phyloP scores from a whole-genome alignment of 305 asterid genomes.

The Ajuga reptans region DNA sequence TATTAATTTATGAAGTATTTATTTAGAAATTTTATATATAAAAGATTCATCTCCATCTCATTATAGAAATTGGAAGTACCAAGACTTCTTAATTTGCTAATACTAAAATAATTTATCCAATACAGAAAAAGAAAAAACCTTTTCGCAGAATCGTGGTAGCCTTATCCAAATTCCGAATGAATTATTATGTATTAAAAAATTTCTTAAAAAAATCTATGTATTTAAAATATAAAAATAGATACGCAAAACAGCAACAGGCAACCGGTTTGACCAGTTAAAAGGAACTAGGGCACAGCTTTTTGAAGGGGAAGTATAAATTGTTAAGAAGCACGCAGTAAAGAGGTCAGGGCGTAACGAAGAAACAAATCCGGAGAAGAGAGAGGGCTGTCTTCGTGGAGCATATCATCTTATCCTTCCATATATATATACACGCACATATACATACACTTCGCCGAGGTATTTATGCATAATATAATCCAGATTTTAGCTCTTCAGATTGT shows the following conservation, averaged over 20 bases:
- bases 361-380: slow-evolving; percentile 54
- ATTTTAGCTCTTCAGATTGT: neutral
- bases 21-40: no score
- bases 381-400: slow-evolving; percentile 31
- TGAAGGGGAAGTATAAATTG: slow-evolving; percentile 16
- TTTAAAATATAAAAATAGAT: neutral
- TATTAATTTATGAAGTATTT: no score
- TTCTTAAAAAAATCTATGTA: no score
- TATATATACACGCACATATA: neutral
- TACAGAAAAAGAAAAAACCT: no score
- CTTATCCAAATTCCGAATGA: no score
- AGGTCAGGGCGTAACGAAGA: slow-evolving; percentile 35
- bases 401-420: slow-evolving; percentile 27
- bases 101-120: no score
- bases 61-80: no score
- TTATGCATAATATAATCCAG: neutral
- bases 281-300: slow-evolving; percentile 16
- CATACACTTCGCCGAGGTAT: slow-evolving; percentile 4
- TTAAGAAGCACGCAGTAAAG: slow-evolving; percentile 18
- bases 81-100: no score
- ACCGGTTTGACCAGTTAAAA: slow-evolving; percentile 8
- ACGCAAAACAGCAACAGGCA: neutral
- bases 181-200: no score
- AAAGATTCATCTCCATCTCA: no score
- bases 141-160: no score